Base-by-base conservation (phyloP, 805 yeast species). In the Millerago galiae region DNA sequence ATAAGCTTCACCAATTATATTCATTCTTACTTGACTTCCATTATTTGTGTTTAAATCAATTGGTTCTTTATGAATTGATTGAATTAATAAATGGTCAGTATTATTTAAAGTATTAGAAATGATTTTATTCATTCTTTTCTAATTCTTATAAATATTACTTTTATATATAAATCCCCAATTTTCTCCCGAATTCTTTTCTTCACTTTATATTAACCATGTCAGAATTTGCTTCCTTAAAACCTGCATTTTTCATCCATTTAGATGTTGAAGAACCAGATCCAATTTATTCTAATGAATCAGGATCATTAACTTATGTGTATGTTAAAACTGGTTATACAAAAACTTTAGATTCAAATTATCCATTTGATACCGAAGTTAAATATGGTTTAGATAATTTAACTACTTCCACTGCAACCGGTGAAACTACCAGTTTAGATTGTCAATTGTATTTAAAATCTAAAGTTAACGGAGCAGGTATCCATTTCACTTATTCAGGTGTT, bases 311-410 rank as follows among this genome's bases (percentile, higher is more conserved):
- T 8, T 52, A 47, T 2, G 72, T 68, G 17, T 45, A 43, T 25
- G 50, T 69, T 32, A 55, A 32, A 2, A 60, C 61, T 13, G 74
- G 74, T 11, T 61, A 55, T 43, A 54, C 66, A 16, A 62, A 61
- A 47, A 59, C 74, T 7, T 32, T 67, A 12, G 71, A 67, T 48
- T 49, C 58, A 11, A 34, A 38, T 2, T 59, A 47, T 37, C 72
- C 72, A 30, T 67, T 71, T 38, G 71, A 71, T 38, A 61, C 66
- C 16, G 50, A 45, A 9, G 53, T 71, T 42, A 35, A 21, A 2
- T 38, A 41, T 14, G 83, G 84, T 5, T 59, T 59, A 45, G 85
- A 79, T 48, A 74, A 75, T 40, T 62, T 79, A 51, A 51, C 46
- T 12, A 64, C 67, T 5, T 51, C 66, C 16, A 36, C 46, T 3